These are phyloP conservation scores for Fusarium algeriense DNA, from an alignment of 2,329 filamentous ascomycete genomes.

Conservation along the genomic window DNA sequence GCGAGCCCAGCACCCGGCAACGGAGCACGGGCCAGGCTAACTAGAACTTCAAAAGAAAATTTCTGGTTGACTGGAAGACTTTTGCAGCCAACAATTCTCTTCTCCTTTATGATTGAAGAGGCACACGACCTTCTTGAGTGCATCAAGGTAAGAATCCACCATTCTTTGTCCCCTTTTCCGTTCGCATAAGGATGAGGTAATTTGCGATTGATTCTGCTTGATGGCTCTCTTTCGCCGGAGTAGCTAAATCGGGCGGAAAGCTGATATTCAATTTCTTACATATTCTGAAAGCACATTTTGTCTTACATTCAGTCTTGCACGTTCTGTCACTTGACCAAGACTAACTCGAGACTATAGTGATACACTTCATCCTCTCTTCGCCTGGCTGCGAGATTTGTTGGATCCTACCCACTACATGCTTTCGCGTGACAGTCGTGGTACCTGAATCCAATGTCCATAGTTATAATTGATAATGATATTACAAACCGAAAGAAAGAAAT, in stretches of 20 bases:
- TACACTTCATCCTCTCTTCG: background rate
- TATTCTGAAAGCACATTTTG: slow-evolving; percentile 79
- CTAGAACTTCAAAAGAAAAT: slow-evolving; percentile 48
- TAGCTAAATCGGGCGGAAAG: slow-evolving; percentile 79
- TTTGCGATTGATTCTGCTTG: slow-evolving; percentile 96
- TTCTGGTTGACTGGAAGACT: slow-evolving; percentile 17
- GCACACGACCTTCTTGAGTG: slow-evolving; percentile 22
- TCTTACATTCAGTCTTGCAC: slow-evolving; percentile 43
- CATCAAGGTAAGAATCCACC: slow-evolving; percentile 48
- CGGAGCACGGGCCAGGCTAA: slow-evolving; percentile 38
- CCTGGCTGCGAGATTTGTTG: no score
- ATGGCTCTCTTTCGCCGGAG: slow-evolving; percentile 92
- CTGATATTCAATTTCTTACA: slow-evolving; percentile 99
- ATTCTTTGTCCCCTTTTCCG: slow-evolving; percentile 8
- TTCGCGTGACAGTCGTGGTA: no score
- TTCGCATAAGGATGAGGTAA: slow-evolving; percentile 83
- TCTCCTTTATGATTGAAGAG: slow-evolving; percentile 29
- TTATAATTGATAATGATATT: background rate
- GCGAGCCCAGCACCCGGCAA: background rate
- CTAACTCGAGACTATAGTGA: slow-evolving; percentile 44
- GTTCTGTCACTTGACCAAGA: slow-evolving; percentile 31
- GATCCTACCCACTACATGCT: background rate
- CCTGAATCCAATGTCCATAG: background rate
- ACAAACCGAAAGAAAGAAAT: background rate
- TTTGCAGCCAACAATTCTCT: slow-evolving; percentile 11